These are phyloP conservation scores for Jimgerdemannia flammicorona DNA, from an alignment of 192 early-diverging fungal genomes.

Conservation along the genomic window DNA sequence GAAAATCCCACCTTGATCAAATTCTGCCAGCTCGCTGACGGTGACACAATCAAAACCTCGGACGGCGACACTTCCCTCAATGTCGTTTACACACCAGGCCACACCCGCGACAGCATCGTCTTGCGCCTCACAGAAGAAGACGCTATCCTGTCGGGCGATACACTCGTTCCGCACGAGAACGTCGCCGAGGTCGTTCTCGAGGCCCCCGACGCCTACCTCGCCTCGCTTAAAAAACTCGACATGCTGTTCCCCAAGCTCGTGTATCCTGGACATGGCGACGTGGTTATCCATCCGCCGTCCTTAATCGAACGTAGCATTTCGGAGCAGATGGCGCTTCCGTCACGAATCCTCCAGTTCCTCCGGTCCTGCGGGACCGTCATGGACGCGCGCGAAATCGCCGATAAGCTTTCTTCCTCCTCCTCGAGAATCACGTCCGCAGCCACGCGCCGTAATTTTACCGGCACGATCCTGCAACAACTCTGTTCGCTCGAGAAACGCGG, in stretches of 20 bases:
- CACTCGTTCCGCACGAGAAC: background rate
- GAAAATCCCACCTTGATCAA: too few species aligned
- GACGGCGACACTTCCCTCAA: background rate
- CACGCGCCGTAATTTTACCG: background rate
- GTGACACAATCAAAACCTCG: background rate
- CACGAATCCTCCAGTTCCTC: background rate
- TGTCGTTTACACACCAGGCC: background rate
- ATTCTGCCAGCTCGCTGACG: too few species aligned
- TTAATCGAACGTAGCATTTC: background rate
- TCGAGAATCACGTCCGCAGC: background rate
- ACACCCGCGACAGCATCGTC: background rate
- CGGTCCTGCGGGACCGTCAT: background rate
- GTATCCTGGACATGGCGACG: conserved; percentile 2
- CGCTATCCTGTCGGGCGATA: background rate
- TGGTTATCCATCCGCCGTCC: background rate
- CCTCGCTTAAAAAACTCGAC: background rate
- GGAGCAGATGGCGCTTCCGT: background rate
- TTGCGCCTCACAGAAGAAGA: background rate
- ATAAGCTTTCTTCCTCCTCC: too few species aligned
- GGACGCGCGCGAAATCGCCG: background rate
- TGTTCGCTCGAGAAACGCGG: background rate
- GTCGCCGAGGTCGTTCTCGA: background rate
- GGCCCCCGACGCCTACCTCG: background rate
- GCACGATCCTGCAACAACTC: background rate
- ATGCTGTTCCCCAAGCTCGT: background rate